Evolutionary conservation across 192 early-diverging fungal genomes (phyloP), one percentile per base, ranked within the genome.

Genomic region (Rhizophagus sp.): DNA sequence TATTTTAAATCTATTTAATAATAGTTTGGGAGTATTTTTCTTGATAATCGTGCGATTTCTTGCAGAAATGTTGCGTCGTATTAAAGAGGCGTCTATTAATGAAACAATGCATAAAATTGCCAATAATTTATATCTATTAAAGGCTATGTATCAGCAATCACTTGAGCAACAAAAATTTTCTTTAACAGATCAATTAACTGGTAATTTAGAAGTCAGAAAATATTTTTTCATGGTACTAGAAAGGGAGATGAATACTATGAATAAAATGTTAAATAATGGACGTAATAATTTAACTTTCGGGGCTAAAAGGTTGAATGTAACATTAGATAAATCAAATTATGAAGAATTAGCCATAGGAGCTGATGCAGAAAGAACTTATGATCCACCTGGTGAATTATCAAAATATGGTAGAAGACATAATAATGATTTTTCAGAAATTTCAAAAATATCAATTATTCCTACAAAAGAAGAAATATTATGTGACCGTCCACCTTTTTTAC

Each of bases 401-500:
- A 22, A 62, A 13, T 2, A 82, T n/a, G 86, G 86, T 0, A 83
- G 65, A 5, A 76, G 88, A 1, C 90, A 92, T 74, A 85, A 89
- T 83, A 92, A 92, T 78, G 90, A 92, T 77, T 34, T 36, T 22
- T 3, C 44, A 17, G 81, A 87, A 10, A 85, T 91, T 62, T 33
- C 78, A 3, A 47, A 87, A 3, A 88, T 92, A 47, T 71, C 64
- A 3, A 76, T 92, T 12, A 82, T 91, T 13, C 91, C 91, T 17
- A 90, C 91, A 4, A 73, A 82, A 57, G 63, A 81, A 4, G 91
- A 92, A 73, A 88, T 91, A 30, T 41, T 79, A 24, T 80, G 80
- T 50, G n/a, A 17, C 5, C 73, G 81, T 9, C 25, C 24, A 15
- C 88, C 90, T 0, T 87, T 84, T 76, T 73, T 92, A 27, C 91